Percentiles rank a stretch among this genome's conserved stretches.
phyloP scores from a whole-genome alignment of 306 rosid species.

The Casuarina cunninghamiana region DNA sequence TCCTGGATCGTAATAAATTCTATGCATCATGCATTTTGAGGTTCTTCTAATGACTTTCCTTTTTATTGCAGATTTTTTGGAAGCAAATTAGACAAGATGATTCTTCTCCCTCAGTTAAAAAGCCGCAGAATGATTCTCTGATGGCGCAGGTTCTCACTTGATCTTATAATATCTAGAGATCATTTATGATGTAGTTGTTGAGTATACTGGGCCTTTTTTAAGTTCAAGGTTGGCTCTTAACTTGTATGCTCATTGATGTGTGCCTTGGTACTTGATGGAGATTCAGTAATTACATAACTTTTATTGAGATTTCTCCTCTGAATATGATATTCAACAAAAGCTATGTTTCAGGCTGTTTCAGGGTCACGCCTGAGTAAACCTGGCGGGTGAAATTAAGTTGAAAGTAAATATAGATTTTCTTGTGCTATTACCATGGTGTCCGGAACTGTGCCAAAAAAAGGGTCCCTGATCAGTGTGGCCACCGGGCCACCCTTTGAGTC shows the following conservation, averaged over 20 bases:
- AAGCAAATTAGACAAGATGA: conserved; percentile 56
- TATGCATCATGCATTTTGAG: conserved; percentile 18
- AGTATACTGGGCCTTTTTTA: not conserved
- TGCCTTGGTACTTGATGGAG: not conserved
- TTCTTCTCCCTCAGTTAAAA: conserved; percentile 51
- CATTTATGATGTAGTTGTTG: conserved; percentile 1
- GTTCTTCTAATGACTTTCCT: not conserved
- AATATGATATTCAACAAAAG: not conserved
- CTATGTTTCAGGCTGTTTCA: not conserved
- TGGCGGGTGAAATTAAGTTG: not conserved
- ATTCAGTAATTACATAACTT: not conserved
- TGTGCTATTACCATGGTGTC: not conserved
- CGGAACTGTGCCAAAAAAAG: not conserved
- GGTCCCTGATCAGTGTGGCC: too few species aligned
- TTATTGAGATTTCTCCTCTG: not conserved
- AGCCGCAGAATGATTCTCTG: conserved; percentile 67
- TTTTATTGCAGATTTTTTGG: conserved; percentile 54
- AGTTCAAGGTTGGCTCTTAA: not conserved
- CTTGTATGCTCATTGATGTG: not conserved
- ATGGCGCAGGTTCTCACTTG: conserved; percentile 73
- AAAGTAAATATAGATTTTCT: not conserved
- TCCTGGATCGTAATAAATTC: conserved; percentile 3
- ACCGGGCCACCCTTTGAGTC: too few species aligned
- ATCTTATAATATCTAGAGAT: not conserved
- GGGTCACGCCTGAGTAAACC: not conserved